Evolutionary conservation across 208 protist genomes (phyloP), one percentile per base, ranked within the genome.

Genomic region (Wallacemonas sp.): DNA sequence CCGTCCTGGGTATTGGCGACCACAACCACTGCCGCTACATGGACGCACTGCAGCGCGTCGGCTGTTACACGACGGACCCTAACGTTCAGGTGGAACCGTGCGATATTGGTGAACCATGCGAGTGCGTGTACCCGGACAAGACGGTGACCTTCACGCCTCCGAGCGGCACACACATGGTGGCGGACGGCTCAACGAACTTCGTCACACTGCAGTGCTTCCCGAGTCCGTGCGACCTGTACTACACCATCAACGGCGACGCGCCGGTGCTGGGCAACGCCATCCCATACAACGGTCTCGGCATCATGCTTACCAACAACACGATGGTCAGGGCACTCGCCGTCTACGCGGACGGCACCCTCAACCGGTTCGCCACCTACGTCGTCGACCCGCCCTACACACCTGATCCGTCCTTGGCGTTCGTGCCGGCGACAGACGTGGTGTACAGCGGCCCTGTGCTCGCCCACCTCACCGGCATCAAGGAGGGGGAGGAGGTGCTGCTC

Each of bases 1-100:
- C 57, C 10, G 70, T 73, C 2, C 62, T 50, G 2, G 84, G 81
- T 3, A 72, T 93, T 10, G 84, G 87, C 27, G 63, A 79, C 59
- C 81, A 91, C 73, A 88, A 82, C 73, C 80, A 84, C 68, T 93
- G 87, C 71, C 81, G 87, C 50, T 87, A 93, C 71, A 75, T 83
- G 2, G 73, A 72, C 34, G 70, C 77, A 0, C 53, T 80, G 8
- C 34, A 39, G 41, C 39, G 53, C 15, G 73, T 76, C 5, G 63
- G 81, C 21, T 93, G 81, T 73, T 83, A 82, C 70, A 87, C 79
- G 1, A 79, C 64, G 13, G 68, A 85, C 54, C 70, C 77, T 6
- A 50, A 34, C 36, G 63, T 80, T 1, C 73, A 48, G 17, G 85
- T 75, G 44, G 61, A 89, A 52, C 71, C 66, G 38, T 93, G 87